phyloP scores from a whole-genome alignment of 768 basidiomycete genomes.

The Tricholoma flavovirens region DNA sequence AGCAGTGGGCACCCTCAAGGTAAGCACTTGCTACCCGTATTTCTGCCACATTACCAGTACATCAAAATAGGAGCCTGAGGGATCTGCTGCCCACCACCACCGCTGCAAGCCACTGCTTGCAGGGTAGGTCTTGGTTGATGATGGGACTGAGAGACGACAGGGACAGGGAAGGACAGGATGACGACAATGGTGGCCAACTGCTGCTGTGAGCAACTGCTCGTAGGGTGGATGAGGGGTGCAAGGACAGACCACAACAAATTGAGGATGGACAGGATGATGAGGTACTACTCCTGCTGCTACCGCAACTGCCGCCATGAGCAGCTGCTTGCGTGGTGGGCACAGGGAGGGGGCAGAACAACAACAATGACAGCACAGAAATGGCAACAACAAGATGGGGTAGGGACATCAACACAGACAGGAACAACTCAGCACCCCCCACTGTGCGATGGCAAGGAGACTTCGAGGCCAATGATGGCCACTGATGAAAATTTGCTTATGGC shows the following conservation, averaged over 20 bases:
- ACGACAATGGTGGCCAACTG: no score
- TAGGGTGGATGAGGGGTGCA: no score
- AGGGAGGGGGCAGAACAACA: not conserved
- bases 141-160: not conserved
- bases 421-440: not conserved
- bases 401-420: not conserved
- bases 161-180: no score
- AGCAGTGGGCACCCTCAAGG: not conserved
- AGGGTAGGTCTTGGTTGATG: not conserved
- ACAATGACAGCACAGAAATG: not conserved
- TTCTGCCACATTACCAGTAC: not conserved
- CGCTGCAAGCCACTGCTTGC: not conserved
- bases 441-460: not conserved
- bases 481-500: no score
- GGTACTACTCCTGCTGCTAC: not conserved
- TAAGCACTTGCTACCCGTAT: not conserved
- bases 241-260: not conserved
- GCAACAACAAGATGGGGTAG: not conserved
- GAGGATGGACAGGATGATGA: slow-evolving; percentile 12
- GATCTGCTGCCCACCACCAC: not conserved
- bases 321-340: not conserved
- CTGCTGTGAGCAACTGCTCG: no score
- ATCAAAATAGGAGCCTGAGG: not conserved
- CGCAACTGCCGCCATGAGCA: not conserved
- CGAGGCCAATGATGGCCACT: not conserved